Base-by-base conservation (phyloP, 2,329 filamentous ascomycete genomes). In the Hypoxylon sp. region DNA sequence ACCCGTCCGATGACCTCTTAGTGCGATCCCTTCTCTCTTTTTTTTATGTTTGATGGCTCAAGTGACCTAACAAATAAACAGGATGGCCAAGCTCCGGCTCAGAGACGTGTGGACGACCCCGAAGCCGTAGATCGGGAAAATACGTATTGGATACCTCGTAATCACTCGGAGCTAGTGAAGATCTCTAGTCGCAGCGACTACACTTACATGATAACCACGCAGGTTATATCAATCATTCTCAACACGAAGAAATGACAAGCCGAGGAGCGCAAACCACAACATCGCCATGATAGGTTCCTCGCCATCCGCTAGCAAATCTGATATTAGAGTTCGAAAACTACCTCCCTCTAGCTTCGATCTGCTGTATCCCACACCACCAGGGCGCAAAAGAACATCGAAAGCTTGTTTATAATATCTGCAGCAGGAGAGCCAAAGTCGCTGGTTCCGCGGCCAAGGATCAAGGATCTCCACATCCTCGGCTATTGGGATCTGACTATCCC, bases 121-220 rank as follows among this genome's bases (percentile, higher is more conserved):
- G 33, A 22, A 42, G 57, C 57, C 33, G 35, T 60, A 14, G 57
- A 30, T 2, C 22, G 57, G 22, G 57, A 60, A 17, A 60, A 60
- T 7, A 17, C 13, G 13, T 40, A 27, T 10, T 60, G 57, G 57
- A 17, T 60, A n/a, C 31, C 33, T 11, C 46, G 57, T n/a, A 60
- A 60, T 13, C 57, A 60, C 46, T 60, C 57, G 7, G 57, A 60
- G 33, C 57, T 60, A 20, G 57, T 60, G 7, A 42, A 60, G 22
- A 20, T 63, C 20, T 40, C 31, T 17, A 56, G 50, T 22, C 60
- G 42, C n/a, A 56, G 25, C 14, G 57, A 60, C 14, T 13, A 13
- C 8, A 22, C 33, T 7, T 60, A 60, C 14, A 30, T 30, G 6
- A 60, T 30, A n/a, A 60, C 57, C 4, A 40, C 14, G 0, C 14